These are phyloP conservation scores for Turnera subulata DNA, from an alignment of 345 rosid genomes.

Conservation along the genomic window DNA sequence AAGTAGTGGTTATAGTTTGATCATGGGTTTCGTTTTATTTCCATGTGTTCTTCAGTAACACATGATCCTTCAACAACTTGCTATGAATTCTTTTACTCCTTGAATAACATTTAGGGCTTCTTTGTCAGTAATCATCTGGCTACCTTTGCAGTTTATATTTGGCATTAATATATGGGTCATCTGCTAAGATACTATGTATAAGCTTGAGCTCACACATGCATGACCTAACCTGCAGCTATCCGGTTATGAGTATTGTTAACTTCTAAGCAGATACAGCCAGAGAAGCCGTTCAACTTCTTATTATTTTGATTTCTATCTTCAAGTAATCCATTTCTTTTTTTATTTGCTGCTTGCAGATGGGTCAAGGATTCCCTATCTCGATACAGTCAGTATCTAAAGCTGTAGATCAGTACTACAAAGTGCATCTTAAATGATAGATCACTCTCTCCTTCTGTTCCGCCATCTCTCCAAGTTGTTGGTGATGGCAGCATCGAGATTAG, in stretches of 20 bases:
- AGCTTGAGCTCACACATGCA: background rate
- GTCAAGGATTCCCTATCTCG: constrained; percentile 71
- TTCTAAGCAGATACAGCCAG: background rate
- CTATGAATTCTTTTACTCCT: too few species aligned
- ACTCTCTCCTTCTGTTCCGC: too few species aligned
- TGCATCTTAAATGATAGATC: constrained; percentile 39
- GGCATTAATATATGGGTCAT: background rate
- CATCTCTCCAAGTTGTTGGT: too few species aligned
- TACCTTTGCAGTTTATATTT: too few species aligned
- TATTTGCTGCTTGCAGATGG: constrained; percentile 65
- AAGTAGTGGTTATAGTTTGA: too few species aligned
- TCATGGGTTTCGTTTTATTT: too few species aligned
- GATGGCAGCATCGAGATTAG: too few species aligned
- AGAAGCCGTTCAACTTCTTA: background rate
- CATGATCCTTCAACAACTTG: background rate
- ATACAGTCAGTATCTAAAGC: constrained; percentile 94
- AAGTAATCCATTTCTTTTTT: background rate
- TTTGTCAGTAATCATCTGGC: too few species aligned
- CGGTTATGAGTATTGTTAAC: background rate
- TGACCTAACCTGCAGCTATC: background rate
- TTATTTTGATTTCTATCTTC: background rate
- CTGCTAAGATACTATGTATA: background rate
- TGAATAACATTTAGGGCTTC: too few species aligned
- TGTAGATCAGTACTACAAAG: constrained; percentile 67
- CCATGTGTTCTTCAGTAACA: too few species aligned